Evolutionary conservation across 192 early-diverging fungal species (phyloP), one percentile per base, ranked within the genome.

Genomic region (Gigaspora rosea): DNA sequence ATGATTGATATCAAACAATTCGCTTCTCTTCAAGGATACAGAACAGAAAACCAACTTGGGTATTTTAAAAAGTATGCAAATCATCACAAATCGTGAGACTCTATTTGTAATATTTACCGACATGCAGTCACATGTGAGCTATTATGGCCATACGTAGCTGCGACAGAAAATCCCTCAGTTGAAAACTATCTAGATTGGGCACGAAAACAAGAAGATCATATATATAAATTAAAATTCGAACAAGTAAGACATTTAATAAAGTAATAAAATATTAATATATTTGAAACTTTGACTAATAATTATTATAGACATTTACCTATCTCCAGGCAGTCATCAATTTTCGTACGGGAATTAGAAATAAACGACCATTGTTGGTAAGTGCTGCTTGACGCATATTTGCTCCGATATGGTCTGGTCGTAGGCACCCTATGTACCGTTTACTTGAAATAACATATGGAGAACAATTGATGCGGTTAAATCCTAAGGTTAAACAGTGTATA

Each of bases 201-300:
- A 6, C 2, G 16, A 22, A 33, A 70, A 15, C 49, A 70, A 51
- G 50, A 49, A 20, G 49, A 70, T 70, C 18, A 7, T 3, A 22
- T 51, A 27, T 70, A 51, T 70, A 7, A 70, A 70, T 11, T 70
- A 51, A 70, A 70, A 70, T 70, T 20, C 50, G 18, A 70, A 70
- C 68, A 70, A 32, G 65, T 67, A 67, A 41, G 13, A 10, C 3
- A 1, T 67, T 67, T 27, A 47, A 35, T 48, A 12, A 18, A 15
- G 4, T 15, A 67, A 5, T 9, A 41, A n/a, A n/a, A n/a, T n/a
- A n/a, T n/a, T n/a, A 35, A 67, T 41, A 35, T 41, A n/a, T 67
- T 16, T 41, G 4, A 41, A 18, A 47, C 8, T 54, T 54, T 15
- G 8, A 54, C 13, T 41, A 9, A 67, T 47, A 10, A 41, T 16